Evolutionary conservation across 257 asterid species (phyloP).

Genomic region (Haberlea rhodopensis): DNA sequence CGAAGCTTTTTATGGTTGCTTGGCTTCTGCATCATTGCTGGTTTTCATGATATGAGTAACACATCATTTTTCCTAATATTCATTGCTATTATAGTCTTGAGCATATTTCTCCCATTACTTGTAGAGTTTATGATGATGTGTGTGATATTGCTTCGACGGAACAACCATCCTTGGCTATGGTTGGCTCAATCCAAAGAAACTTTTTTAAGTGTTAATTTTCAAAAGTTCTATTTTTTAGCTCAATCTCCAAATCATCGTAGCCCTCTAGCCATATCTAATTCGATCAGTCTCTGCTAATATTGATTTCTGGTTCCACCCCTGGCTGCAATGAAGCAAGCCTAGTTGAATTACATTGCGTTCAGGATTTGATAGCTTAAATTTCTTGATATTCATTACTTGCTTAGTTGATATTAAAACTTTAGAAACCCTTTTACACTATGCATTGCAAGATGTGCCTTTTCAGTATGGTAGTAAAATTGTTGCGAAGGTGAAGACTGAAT

Average conservation of each 20-base stretch:
- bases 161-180: no score
- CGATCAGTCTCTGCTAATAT: no score
- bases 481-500: background rate
- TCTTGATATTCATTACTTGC: background rate
- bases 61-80: background rate
- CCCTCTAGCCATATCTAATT: no score
- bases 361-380: background rate
- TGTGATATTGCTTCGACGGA: background rate
- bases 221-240: no score
- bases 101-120: background rate
- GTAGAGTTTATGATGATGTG: background rate
- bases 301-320: no score
- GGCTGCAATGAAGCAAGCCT: background rate
- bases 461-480: background rate
- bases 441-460: background rate
- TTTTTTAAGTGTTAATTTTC: no score
- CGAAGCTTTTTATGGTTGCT: slow-evolving; percentile 17
- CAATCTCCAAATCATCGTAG: no score
- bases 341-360: background rate
- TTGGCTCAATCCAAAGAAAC: no score
- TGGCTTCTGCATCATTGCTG: slow-evolving; percentile 26
- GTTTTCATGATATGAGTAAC: slow-evolving; percentile 20
- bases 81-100: background rate
- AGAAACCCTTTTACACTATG: background rate
- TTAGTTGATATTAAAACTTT: background rate